A percentile compares a stretch with the other conserved stretches of the same genome.
phyloP scores from a whole-genome alignment of 1,139 yeast genomes.

The Geotrichum histeridarum region DNA sequence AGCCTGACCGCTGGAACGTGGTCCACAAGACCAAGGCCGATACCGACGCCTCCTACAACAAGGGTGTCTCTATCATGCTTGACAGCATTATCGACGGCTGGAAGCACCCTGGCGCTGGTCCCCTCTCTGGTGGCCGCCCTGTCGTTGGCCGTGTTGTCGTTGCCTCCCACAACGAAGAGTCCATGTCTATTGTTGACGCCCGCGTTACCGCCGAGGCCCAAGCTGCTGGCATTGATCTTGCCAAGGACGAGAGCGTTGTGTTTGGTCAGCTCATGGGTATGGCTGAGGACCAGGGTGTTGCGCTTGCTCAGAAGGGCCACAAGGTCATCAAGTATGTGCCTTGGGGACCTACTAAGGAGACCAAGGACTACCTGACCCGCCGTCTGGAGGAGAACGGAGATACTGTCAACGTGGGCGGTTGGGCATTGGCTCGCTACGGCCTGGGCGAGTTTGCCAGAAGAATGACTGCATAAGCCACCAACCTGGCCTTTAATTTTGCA shows the following conservation, averaged over 20 bases:
- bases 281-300: slow-evolving; percentile 86
- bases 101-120: slow-evolving; percentile 37
- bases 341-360: slow-evolving; percentile 96
- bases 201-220: slow-evolving; percentile 40
- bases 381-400: slow-evolving; percentile 96
- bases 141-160: slow-evolving; percentile 81
- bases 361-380: slow-evolving; percentile 84
- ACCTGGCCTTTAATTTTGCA: no score
- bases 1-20: slow-evolving; percentile 58
- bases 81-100: slow-evolving; percentile 53
- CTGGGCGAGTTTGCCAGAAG: slow-evolving; percentile 44
- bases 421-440: slow-evolving; percentile 63
- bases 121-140: slow-evolving; percentile 24
- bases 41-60: slow-evolving; percentile 72
- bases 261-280: slow-evolving; percentile 91
- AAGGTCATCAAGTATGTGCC: slow-evolving; percentile 90
- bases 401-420: slow-evolving; percentile 90
- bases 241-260: slow-evolving; percentile 49
- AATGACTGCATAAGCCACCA: slow-evolving; percentile 20
- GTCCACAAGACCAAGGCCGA: slow-evolving; percentile 72
- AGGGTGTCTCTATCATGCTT: slow-evolving; percentile 61
- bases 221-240: slow-evolving; percentile 22
- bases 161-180: slow-evolving; percentile 82
- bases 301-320: slow-evolving; percentile 60
- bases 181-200: slow-evolving; percentile 68